Conservation (phyloP, 2,329 filamentous ascomycete species). For the Sphaerostilbella broomeana region DNA sequence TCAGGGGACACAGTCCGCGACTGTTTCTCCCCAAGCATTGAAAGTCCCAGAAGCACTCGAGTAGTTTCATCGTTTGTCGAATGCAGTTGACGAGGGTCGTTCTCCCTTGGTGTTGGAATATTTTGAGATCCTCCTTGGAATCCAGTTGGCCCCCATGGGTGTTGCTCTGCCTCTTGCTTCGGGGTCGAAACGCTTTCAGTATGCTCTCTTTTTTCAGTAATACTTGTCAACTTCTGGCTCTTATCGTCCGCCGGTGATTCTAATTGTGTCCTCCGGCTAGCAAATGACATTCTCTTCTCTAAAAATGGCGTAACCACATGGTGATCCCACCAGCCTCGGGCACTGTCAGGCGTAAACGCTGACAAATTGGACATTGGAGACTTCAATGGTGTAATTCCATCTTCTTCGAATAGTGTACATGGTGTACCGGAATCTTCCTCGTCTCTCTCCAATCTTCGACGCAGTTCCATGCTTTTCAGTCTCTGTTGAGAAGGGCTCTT, state of each 20-base stretch:
- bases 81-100: not conserved
- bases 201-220: constrained; percentile 1
- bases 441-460: constrained; percentile 25
- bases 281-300: constrained; percentile 39
- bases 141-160: constrained; percentile 10
- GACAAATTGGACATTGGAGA: constrained; percentile 33
- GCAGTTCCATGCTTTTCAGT: constrained; percentile 31
- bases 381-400: constrained; percentile 41
- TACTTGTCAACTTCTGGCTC: not conserved
- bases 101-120: too few species aligned
- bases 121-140: too few species aligned
- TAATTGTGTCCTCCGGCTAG: constrained; percentile 29
- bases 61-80: not conserved
- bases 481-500: constrained; percentile 28
- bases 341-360: constrained; percentile 39
- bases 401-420: constrained; percentile 65
- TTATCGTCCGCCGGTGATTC: constrained; percentile 25
- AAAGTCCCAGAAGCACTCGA: constrained; percentile 3
- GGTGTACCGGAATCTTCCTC: constrained; percentile 52
- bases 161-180: constrained; percentile 2
- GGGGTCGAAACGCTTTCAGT: constrained; percentile 1
- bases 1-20: not conserved
- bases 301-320: constrained; percentile 65
- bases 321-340: constrained; percentile 68
- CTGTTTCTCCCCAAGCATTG: constrained; percentile 4